Conservation (phyloP, 1,284 basidiomycete genomes). For the Puccinia brachypodii region DNA sequence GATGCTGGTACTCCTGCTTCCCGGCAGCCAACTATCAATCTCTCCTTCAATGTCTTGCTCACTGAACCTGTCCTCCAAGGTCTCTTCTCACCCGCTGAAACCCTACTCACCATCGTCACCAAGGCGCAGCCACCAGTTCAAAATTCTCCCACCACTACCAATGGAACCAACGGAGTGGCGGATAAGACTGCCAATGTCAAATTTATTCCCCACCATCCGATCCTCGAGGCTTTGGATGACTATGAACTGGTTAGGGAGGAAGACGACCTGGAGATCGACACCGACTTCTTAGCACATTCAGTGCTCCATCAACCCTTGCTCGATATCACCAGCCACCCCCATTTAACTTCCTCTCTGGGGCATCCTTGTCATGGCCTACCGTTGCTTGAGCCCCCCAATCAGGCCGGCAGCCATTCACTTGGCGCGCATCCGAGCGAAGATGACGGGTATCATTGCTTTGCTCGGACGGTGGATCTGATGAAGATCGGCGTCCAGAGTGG, state of each 20-base stretch:
- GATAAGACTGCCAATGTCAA: constrained; percentile 52
- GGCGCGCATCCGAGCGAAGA: constrained; percentile 12
- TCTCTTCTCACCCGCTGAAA: constrained; percentile 61
- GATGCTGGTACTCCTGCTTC: not conserved
- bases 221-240: constrained; percentile 50
- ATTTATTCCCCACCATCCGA: constrained; percentile 49
- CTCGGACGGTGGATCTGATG: constrained; percentile 68
- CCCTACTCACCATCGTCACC: constrained; percentile 64
- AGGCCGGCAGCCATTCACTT: constrained; percentile 48
- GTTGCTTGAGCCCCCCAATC: constrained; percentile 44
- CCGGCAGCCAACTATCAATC: not conserved
- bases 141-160: constrained; percentile 44
- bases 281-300: constrained; percentile 25
- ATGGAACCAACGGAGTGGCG: constrained; percentile 15
- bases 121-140: constrained; percentile 49
- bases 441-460: constrained; percentile 56
- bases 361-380: constrained; percentile 56
- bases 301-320: constrained; percentile 31
- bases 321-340: constrained; percentile 50
- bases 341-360: constrained; percentile 50
- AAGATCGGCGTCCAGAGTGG: constrained; percentile 75
- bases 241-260: not conserved
- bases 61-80: constrained; percentile 73
- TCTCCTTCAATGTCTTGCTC: constrained; percentile 58
- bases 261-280: constrained; percentile 26